These are phyloP conservation scores for Microdochium paspali DNA, from an alignment of 2,329 filamentous ascomycete species.

Conservation along the genomic window DNA sequence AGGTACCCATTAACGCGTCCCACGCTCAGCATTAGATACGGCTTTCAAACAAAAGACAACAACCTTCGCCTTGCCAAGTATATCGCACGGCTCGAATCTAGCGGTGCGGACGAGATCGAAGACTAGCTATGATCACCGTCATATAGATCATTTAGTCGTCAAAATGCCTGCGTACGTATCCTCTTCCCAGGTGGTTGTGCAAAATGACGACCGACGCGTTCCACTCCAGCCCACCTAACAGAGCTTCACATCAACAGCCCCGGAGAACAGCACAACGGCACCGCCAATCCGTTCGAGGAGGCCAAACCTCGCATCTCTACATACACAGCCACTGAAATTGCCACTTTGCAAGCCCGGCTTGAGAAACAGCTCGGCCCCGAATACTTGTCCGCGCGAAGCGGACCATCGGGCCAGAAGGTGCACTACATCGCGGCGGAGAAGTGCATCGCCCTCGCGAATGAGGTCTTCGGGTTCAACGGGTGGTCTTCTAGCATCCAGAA, in stretches of 20 bases:
- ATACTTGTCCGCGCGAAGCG: slow-evolving; percentile 81
- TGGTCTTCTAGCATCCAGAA: slow-evolving; percentile 97
- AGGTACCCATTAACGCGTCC: neutral
- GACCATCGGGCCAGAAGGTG: slow-evolving; percentile 75
- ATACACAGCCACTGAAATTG: slow-evolving; percentile 86
- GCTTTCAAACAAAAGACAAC: neutral
- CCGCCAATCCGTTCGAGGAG: slow-evolving; percentile 76
- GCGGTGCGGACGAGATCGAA: neutral
- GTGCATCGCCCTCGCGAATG: slow-evolving; percentile 88
- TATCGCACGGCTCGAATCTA: no score
- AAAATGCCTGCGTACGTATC: slow-evolving; percentile 5
- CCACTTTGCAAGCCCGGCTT: slow-evolving; percentile 74
- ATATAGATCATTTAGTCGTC: neutral
- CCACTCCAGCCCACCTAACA: slow-evolving; percentile 2
- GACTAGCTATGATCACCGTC: neutral
- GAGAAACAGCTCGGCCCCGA: slow-evolving; percentile 94
- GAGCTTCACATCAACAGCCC: slow-evolving; percentile 34
- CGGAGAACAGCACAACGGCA: slow-evolving; percentile 57
- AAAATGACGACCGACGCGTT: neutral
- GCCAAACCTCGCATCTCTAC: slow-evolving; percentile 57
- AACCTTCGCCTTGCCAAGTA: no score
- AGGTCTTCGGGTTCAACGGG: slow-evolving; percentile 93
- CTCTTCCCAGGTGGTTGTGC: neutral
- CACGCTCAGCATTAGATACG: neutral
- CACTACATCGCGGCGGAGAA: slow-evolving; percentile 96